phyloP scores from a whole-genome alignment of 768 basidiomycete species.

The Hypsizygus marmoreus region DNA sequence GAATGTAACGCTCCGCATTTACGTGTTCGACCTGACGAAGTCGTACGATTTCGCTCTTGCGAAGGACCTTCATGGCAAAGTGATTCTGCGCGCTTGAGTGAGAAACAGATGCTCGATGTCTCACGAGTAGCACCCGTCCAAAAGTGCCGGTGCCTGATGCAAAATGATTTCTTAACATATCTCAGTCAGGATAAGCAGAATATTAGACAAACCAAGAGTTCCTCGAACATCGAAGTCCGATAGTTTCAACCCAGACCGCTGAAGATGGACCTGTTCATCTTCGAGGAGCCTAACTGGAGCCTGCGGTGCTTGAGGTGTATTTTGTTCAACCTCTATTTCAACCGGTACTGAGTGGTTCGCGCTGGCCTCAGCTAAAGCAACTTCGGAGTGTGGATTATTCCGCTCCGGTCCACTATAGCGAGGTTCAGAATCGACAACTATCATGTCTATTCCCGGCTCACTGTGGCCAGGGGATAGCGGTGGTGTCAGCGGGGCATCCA shows the following conservation, averaged over 20 bases:
- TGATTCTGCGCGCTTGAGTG: conserved; percentile 55
- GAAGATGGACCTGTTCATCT: conserved; percentile 68
- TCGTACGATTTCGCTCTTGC: conserved; percentile 82
- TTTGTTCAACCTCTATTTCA: conserved; percentile 28
- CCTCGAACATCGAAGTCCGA: conserved; percentile 84
- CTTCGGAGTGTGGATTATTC: conserved; percentile 7
- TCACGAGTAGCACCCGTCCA: conserved; percentile 88
- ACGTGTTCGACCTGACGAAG: conserved; percentile 98
- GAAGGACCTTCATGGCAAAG: conserved; percentile 89
- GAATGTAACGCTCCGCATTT: conserved; percentile 92
- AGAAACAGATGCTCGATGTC: conserved; percentile 56
- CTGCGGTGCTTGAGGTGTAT: conserved; percentile 21
- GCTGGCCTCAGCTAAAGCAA: conserved; percentile 5
- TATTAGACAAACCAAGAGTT: conserved; percentile 58
- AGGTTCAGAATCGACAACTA: conserved; percentile 40
- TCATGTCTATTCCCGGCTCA: conserved; percentile 36
- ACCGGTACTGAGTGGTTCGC: conserved; percentile 18
- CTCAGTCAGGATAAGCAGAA: conserved; percentile 3
- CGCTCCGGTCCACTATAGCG: conserved; percentile 33
- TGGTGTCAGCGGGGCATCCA: conserved; percentile 69
- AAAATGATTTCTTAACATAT: conserved; percentile 8
- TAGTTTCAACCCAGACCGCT: conserved; percentile 60
- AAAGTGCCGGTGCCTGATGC: conserved; percentile 91
- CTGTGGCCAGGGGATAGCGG: conserved; percentile 64
- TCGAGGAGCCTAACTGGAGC: conserved; percentile 64